Evolutionary conservation across 176 grass and related monocot species (phyloP), one percentile per base, ranked within the genome.

Genomic region (Musa schizocarpa): DNA sequence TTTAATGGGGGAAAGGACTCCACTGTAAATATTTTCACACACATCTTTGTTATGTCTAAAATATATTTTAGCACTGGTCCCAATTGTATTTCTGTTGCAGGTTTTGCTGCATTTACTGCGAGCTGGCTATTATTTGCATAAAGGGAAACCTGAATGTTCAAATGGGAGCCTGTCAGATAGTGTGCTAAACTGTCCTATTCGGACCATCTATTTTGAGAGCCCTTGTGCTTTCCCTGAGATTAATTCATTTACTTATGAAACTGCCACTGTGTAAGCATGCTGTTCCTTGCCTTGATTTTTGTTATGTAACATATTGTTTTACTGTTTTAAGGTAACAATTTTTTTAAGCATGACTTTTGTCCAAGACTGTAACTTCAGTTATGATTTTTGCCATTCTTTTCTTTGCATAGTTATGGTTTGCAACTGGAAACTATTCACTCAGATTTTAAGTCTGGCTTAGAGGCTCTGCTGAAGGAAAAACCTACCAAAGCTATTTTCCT

Each of bases 1-100:
- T 99, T 99, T 91, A 99, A 99, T 72, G 95, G 95, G 65, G 95
- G 95, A 63, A 99, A 99, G 78, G 95, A 99, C 80, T 99, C 95
- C 57, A 99, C 95, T 72, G 95, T 93, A 97, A 88, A 83, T 72
- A 71, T 67, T 82, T 79, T 71, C 69, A 51, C 25, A 77, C 54
- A 76, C 79, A 59, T 69, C 68, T 48, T 78, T 77, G 71, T 84
- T 59, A 43, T 68, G 63, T 76, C 72, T 57, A 27, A 27, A 55
- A 27, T 48, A 73, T 62, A 75, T 61, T 85, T 72, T 79, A 9
- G 58, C 9, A 53, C 21, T 11, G 64, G 52, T 61, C 5, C 9
- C 21, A 74, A 66, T 43, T 8, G 55, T 49, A 14, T 55, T 82
- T 21, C 20, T 58, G 66, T 70, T 62, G 53, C 75, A 97, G 94